These are phyloP conservation scores for Phytopythium helicoides DNA, from an alignment of 352 stramenopile species.

Conservation along the genomic window DNA sequence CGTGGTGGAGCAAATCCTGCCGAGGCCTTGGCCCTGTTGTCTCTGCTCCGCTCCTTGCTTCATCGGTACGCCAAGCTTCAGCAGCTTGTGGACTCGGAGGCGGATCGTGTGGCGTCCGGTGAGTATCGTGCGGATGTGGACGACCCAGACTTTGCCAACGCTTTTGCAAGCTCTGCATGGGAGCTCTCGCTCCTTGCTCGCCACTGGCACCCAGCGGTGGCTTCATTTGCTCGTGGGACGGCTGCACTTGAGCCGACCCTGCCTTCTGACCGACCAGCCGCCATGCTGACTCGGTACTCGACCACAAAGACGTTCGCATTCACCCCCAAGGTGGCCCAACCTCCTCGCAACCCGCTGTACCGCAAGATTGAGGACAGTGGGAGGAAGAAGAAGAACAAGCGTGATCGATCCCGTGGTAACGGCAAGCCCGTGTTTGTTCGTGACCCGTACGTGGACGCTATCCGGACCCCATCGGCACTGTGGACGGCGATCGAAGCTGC, in stretches of 20 bases:
- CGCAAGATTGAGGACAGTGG: constrained; percentile 53
- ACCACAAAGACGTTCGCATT: constrained; percentile 49
- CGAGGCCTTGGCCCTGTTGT: constrained; percentile 84
- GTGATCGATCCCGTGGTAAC: constrained; percentile 21
- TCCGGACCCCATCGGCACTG: constrained; percentile 28
- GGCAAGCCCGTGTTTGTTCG: constrained; percentile 56
- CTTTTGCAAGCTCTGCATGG: constrained; percentile 93
- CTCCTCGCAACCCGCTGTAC: constrained; percentile 65
- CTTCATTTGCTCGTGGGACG: constrained; percentile 61
- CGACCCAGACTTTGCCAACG: constrained; percentile 95
- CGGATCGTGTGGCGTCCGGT: constrained; percentile 92
- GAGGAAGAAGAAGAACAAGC: constrained; percentile 52
- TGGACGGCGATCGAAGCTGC: constrained; percentile 4
- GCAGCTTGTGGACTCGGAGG: constrained; percentile 95
- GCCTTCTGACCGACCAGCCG: constrained; percentile 62
- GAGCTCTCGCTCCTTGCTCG: constrained; percentile 89
- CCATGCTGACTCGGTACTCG: constrained; percentile 63
- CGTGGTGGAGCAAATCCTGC: constrained; percentile 27
- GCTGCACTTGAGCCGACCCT: constrained; percentile 55
- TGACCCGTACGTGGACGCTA: constrained; percentile 40
- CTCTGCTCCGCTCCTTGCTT: constrained; percentile 86
- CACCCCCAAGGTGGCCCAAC: constrained; percentile 56
- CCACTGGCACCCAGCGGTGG: constrained; percentile 84
- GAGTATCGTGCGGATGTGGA: constrained; percentile 90
- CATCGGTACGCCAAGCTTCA: constrained; percentile 92